Base-by-base conservation (phyloP, 345 rosid genomes). In the Populus nigra region DNA sequence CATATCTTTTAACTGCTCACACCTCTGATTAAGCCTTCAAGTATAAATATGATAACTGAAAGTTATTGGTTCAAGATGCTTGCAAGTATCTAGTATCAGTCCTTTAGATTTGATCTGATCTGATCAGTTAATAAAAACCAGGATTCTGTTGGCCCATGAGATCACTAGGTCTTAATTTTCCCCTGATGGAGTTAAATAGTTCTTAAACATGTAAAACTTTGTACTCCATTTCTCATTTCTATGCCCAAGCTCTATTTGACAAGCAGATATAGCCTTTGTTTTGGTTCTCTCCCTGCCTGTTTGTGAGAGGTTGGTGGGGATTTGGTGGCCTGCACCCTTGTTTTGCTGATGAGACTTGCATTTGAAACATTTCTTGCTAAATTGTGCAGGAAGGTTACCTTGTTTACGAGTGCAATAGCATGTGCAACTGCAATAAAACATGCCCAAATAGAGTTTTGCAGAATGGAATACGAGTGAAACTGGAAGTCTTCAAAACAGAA, bases 361-460 rank as follows among this genome's bases (percentile, higher is more conserved):
- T 71, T 80, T 78, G 71, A 17, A 45, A 35, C 33, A 57, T 80
- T 41, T 69, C 50, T 73, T 80, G 59, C 55, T 47, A 81, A 84
- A 78, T 50, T 50, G 27, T 88, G 87, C 88, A 96, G 99, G 98
- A 92, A 87, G 98, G 99, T 81, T 94, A 96, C 82, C 93, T 95
- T 73, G 96, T 96, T 79, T 94, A 96, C 73, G 99, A 96, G 90
- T 96, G 99, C 88, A 96, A 90, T 86, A 82, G 68, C 38, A 80
- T 85, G 89, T 94, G 99, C 76, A 78, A 88, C 84, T 96, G 98
- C 90, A 82, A 81, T 69, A 86, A 81, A 83, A 76, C 88, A 75
- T 96, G 99, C 85, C 90, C 89, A 5, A 94, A 96, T 75, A 91
- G 99, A 81, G 93, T 94, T 81, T 88, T 94, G 84, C 99, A 96